These are phyloP conservation scores for Penicillium rolfsii DNA, from an alignment of 2,329 filamentous ascomycete genomes.

Conservation along the genomic window DNA sequence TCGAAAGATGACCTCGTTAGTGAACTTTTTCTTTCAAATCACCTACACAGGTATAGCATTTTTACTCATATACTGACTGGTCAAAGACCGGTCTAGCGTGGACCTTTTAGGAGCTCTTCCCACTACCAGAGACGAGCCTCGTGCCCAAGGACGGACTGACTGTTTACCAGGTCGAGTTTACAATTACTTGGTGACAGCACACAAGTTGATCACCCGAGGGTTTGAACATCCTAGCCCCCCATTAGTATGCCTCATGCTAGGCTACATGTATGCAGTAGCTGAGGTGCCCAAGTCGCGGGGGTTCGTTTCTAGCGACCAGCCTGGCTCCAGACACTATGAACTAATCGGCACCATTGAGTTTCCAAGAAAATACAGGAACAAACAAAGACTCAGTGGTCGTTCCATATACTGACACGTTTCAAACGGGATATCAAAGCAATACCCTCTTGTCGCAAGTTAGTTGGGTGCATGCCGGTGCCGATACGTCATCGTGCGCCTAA, in stretches of 20 bases:
- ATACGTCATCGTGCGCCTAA: background rate
- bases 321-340: background rate
- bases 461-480: background rate
- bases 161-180: constrained; percentile 6
- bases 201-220: background rate
- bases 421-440: background rate
- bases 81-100: too few relatives aligned
- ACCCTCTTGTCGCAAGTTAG: background rate
- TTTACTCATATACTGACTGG: background rate
- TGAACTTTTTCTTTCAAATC: background rate
- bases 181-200: background rate
- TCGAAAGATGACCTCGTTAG: background rate
- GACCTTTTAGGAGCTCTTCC: background rate
- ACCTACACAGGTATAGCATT: too few relatives aligned
- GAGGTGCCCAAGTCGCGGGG: background rate
- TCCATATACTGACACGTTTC: background rate
- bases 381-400: too few relatives aligned
- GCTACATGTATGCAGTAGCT: background rate
- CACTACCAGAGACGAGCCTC: background rate
- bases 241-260: background rate
- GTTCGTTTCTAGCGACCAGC: background rate
- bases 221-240: background rate
- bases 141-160: background rate
- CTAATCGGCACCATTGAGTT: background rate
- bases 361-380: background rate